Percentiles rank a stretch among this genome's conserved stretches.
phyloP scores from a whole-genome alignment of 2,329 filamentous ascomycete genomes.

The Aspergillus brasiliensis region DNA sequence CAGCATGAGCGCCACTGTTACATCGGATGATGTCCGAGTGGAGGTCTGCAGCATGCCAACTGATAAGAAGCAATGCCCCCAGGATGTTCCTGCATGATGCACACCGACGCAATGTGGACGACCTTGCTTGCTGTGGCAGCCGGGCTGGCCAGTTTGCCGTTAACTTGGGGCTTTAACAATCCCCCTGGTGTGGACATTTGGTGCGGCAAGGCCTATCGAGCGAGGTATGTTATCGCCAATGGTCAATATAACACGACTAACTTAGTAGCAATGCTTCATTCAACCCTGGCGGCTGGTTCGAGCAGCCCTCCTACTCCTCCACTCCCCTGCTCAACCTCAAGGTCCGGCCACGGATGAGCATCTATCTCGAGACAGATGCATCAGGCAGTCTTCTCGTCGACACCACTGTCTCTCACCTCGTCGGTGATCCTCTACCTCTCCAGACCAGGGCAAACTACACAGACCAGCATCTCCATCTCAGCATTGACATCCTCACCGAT shows the following conservation, averaged over 20 bases:
- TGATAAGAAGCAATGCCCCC: background rate
- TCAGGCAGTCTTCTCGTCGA: background rate
- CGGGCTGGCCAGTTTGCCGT: background rate
- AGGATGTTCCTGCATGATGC: background rate
- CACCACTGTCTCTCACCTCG: background rate
- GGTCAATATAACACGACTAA: background rate
- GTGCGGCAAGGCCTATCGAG: constrained; percentile 5
- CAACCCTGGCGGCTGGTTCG: constrained; percentile 3
- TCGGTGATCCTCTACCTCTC: background rate
- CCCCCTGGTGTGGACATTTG: background rate
- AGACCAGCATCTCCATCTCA: background rate
- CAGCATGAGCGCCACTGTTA: background rate
- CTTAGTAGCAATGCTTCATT: background rate
- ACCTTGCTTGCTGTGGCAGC: background rate
- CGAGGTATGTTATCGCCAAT: background rate
- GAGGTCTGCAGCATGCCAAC: background rate
- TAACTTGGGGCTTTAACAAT: background rate
- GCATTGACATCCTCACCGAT: background rate
- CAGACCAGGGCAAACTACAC: background rate
- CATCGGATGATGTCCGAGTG: background rate
- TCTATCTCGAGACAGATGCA: constrained; percentile 2
- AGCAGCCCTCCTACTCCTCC: background rate
- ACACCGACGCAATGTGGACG: background rate
- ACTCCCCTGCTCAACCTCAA: background rate
- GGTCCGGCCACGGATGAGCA: constrained; percentile 3